Conservation (phyloP, 2,329 filamentous ascomycete species). For the Fusarium temperatum region DNA sequence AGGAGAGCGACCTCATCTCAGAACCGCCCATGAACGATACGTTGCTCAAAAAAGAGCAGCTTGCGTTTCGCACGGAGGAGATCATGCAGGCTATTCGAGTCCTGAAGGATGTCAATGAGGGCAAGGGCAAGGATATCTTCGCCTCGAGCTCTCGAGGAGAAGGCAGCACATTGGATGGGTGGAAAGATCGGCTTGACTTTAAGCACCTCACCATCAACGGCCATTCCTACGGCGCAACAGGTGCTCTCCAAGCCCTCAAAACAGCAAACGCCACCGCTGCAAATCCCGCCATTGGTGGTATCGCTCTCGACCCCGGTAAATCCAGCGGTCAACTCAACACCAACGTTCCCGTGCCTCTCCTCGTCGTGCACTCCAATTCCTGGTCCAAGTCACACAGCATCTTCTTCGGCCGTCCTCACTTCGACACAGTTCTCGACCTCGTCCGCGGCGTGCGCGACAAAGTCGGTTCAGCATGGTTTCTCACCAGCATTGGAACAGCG, state of each 20-base stretch:
- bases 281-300: constrained; percentile 60
- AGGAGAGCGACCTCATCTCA: constrained; percentile 46
- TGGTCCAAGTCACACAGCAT: constrained; percentile 67
- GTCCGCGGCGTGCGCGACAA: constrained; percentile 57
- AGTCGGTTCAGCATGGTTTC: constrained; percentile 60
- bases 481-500: constrained; percentile 63
- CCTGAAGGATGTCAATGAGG: constrained; percentile 52
- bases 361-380: constrained; percentile 71
- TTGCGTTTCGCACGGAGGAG: constrained; percentile 61
- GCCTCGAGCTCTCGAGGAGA: constrained; percentile 57
- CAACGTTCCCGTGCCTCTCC: constrained; percentile 64
- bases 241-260: constrained; percentile 68
- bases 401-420: constrained; percentile 72
- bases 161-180: constrained; percentile 57
- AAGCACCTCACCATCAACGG: constrained; percentile 66
- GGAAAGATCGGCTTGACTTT: constrained; percentile 62
- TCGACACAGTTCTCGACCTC: constrained; percentile 68
- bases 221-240: constrained; percentile 73
- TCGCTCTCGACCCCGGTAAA: constrained; percentile 74
- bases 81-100: constrained; percentile 56
- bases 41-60: constrained; percentile 56
- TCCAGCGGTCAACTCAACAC: constrained; percentile 68
- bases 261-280: constrained; percentile 44
- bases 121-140: constrained; percentile 48
- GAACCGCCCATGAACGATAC: constrained; percentile 47